Base-by-base conservation (phyloP, 352 stramenopile species). In the Pythium monospermum region DNA sequence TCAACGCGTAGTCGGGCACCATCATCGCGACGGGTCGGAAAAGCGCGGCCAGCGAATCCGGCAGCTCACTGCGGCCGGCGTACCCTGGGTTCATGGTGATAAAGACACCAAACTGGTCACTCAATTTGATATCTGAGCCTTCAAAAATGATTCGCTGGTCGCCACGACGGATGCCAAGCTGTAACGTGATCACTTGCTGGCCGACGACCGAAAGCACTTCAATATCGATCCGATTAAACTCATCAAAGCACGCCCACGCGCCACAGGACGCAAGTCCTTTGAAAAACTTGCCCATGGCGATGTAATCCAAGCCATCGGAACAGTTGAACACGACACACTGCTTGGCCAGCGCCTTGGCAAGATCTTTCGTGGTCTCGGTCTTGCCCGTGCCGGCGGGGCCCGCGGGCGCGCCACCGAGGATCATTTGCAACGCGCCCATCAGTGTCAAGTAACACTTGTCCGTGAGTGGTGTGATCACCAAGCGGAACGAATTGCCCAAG, bases 371-470 rank as follows among this genome's bases (percentile, higher is more conserved):
- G 6, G 91, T 98, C 64, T 98, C 93, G 0, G 93, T 98, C 64
- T 98, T 98, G 22, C 93, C 93, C 1, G 93, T 98, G 18, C 93
- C 93, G 21, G 92, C 93, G 19, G 93, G 93, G 0, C 93, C 93
- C 15, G 92, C 94, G 0, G 94, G 94, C 0, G 94, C 91, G 6
- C 94, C 94, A 33, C 94, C 94, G 1, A 98, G 64, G 33, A 96
- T 97, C 91, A 98, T 97, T 60, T 98, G 93, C 19, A 98, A 55
- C 2, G 93, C 93, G 15, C 91, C 91, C 94, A 98, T 98, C 12
- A 98, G 71, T 21, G 94, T 98, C 27, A 97, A 49, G 65, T 98
- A 98, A 59, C 93, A 98, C 55, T 98, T 98, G 64, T 98, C 94
- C 0, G 94, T 98, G 22, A 98, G 61, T 3, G 94, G 94, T 4